These are phyloP conservation scores for Aspergillus transmontanensis DNA, from an alignment of 2,329 filamentous ascomycete genomes.

Conservation along the genomic window DNA sequence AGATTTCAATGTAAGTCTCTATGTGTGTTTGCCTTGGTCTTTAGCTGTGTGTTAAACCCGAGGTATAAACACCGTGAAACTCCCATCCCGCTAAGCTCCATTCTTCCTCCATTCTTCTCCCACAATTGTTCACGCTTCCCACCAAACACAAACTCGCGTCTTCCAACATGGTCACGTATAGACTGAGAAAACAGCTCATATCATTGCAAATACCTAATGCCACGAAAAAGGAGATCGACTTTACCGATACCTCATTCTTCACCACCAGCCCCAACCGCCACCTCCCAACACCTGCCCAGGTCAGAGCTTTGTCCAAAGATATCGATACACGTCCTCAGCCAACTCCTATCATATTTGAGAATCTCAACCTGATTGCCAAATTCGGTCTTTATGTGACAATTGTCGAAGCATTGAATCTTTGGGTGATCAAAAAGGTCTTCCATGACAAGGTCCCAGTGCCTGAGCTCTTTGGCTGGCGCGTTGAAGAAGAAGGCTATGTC, in stretches of 20 bases:
- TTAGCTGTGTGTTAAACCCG: no score
- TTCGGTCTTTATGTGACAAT: conserved; percentile 23
- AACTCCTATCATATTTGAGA: conserved; percentile 18
- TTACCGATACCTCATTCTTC: conserved; percentile 30
- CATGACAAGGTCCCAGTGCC: conserved; percentile 34
- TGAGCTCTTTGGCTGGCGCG: conserved; percentile 40
- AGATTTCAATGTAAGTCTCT: no score
- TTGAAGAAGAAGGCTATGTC: conserved; percentile 21
- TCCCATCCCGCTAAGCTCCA: no score
- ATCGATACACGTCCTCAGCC: conserved; percentile 8
- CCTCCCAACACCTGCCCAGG: neutral
- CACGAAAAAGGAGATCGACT: conserved; percentile 25
- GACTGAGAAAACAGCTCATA: neutral
- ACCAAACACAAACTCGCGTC: no score
- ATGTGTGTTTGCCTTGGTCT: no score
- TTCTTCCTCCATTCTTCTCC: no score
- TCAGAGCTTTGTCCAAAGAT: neutral
- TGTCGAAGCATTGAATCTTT: conserved; percentile 28
- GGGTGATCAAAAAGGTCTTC: conserved; percentile 23
- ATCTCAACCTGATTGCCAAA: conserved; percentile 28
- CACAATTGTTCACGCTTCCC: no score
- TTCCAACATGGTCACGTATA: neutral
- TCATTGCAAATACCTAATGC: conserved; percentile 8
- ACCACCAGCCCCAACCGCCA: conserved; percentile 4
- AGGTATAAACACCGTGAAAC: no score